Evolutionary conservation across 805 yeast species (phyloP), one percentile per base, ranked within the genome.

Genomic region (Pichia sporocuriosa): DNA sequence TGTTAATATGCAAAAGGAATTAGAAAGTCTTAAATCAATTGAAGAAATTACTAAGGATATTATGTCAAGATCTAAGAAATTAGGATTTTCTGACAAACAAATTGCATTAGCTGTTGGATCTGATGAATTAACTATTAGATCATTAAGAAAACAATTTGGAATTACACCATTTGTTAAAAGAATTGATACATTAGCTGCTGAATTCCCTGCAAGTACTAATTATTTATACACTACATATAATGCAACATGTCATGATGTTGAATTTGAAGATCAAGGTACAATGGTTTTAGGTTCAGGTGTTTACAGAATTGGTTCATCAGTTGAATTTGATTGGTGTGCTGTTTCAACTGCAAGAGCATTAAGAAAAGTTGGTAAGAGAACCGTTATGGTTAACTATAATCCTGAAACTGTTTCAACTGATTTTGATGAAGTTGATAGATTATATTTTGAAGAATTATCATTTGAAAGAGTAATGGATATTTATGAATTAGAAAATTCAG

Each of bases 251-350:
- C 81, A 80, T 51, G 98, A 90, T 64, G 81, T 90, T 37, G 75
- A 70, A 34, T 93, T 90, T 60, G 77, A 83, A 56, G 97, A 90
- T 45, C 74, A 84, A 52, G 97, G 97, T 59, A 83, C 93, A 47
- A 70, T 93, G 78, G 97, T 90, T 31, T 73, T 90, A 55, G 98
- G 97, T 41, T 88, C 97, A n/a, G 97, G 98, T 71, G 98, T 93
- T 39, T 90, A 90, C 77, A 79, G 98, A 67, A 90, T 90, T 63
- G 98, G 98, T 45, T 89, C 97, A 2, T 88, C 97, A 25, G 98
- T 90, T 42, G 98, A 93, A 69, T 90, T 90, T 58, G 98, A 90
- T 66, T 90, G 98, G 98, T 90, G 98, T 74, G 98, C 97, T 42
- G 98, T 90, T 49, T 78, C 93, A 50, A 84, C 98, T 44, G 96